Evolutionary conservation across 23 red algal genomes (phyloP), one percentile per base, ranked within the genome.

Genomic region (Gracilaria gracilis): DNA sequence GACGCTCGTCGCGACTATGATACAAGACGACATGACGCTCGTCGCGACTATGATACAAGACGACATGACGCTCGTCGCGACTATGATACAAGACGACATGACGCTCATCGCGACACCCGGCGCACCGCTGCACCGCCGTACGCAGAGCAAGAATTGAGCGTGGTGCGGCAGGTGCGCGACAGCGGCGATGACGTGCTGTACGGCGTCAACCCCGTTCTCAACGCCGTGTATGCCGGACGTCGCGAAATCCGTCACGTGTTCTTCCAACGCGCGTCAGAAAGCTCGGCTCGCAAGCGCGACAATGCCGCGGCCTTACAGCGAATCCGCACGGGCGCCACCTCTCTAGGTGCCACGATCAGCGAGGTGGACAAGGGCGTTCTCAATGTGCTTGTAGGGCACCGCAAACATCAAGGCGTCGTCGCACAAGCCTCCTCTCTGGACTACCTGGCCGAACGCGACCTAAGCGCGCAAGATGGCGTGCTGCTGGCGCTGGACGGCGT

Each of bases 401-500:
- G 94, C 33, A 94, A 94, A 54, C 97, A 99, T 46, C 97, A 99
- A 83, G 97, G 97, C 48, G 65, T 96, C 27, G 93, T 95, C 21
- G 79, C 96, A 55, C 90, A 96, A 71, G 55, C 83, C 54, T 64
- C 40, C 39, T 32, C 62, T 57, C 75, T 96, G 27, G 90, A 94
- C 20, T 81, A 80, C 37, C 90, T 88, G 40, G 57, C 84, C 9
- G 61, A 94, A 34, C 54, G 46, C 36, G 67, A 75, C 48, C 85
- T 98, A n/a, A 23, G 67, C 62, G 86, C 57, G 19, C 33, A 42
- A 20, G 69, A 54, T 24, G 72, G 72, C n/a, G 72, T 77, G 72
- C 38, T 77, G 53, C 48, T 99, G 85, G 94, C 88, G 25, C 67
- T 99, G 66, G 97, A 99, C 83, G 94, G 96, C 69, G 89, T 96